These are phyloP conservation scores for Leptomonas seymouri DNA, from an alignment of 208 protist genomes.

Conservation along the genomic window DNA sequence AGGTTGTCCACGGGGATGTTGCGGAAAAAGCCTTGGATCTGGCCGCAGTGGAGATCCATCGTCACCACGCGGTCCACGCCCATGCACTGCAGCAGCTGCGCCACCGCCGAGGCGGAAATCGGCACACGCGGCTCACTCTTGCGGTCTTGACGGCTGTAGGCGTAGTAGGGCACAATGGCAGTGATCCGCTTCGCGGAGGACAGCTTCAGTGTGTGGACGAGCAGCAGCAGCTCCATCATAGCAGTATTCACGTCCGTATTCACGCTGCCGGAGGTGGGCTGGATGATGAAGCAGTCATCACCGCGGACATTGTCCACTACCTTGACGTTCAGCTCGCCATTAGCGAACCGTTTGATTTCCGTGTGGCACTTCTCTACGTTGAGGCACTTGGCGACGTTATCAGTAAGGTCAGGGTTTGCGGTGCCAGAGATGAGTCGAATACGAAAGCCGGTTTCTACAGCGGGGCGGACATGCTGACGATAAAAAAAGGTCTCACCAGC, in stretches of 20 bases:
- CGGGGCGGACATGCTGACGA: conserved; percentile 66
- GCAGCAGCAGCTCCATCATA: conserved; percentile 92
- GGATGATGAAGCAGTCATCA: conserved; percentile 96
- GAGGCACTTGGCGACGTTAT: conserved; percentile 82
- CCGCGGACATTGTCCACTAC: conserved; percentile 95
- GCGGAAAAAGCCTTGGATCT: conserved; percentile 97
- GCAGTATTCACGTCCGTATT: conserved; percentile 86
- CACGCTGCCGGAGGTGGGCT: conserved; percentile 81
- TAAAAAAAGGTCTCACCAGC: conserved; percentile 88
- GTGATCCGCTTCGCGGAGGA: conserved; percentile 94
- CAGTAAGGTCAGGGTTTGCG: conserved; percentile 75
- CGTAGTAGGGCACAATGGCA: conserved; percentile 97
- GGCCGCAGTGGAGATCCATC: conserved; percentile 94
- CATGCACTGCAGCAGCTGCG: conserved; percentile 93
- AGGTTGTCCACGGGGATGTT: conserved; percentile 96
- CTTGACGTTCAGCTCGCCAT: conserved; percentile 92
- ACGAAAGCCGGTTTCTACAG: conserved; percentile 85
- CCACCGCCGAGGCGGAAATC: conserved; percentile 95
- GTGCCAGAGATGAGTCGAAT: conserved; percentile 90
- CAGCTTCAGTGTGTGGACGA: conserved; percentile 91
- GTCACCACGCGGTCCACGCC: conserved; percentile 95
- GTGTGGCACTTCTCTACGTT: conserved; percentile 79
- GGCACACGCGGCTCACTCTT: conserved; percentile 96
- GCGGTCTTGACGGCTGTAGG: conserved; percentile 96
- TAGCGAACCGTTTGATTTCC: conserved; percentile 90